Conservation (phyloP, 2,329 filamentous ascomycete genomes). For the Aspergillus jensenii region DNA sequence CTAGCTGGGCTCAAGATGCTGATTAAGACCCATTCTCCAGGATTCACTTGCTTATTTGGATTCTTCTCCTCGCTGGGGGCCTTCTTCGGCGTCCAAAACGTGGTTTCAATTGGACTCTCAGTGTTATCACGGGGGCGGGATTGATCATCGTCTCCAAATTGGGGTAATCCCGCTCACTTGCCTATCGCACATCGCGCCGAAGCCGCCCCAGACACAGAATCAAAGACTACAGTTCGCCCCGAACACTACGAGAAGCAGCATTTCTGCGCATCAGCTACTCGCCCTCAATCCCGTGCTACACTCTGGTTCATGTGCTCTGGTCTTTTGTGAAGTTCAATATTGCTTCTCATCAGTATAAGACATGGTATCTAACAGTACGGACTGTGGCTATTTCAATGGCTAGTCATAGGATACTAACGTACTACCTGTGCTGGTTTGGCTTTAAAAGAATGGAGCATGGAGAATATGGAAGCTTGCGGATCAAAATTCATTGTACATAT, state of each 20-base stretch:
- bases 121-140: background rate
- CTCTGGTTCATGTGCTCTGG: background rate
- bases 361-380: background rate
- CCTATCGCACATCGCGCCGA: background rate
- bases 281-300: background rate
- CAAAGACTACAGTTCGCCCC: background rate
- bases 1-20: no score
- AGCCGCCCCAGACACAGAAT: background rate
- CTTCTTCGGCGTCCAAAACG: no score
- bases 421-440: background rate
- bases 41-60: background rate
- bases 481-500: slow-evolving; percentile 13
- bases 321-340: background rate
- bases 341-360: background rate
- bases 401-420: background rate
- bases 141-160: background rate
- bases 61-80: background rate
- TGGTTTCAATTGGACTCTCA: background rate
- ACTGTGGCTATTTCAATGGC: background rate
- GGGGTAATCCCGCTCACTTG: background rate
- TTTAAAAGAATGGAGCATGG: background rate
- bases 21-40: background rate
- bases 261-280: background rate
- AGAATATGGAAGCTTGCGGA: background rate
- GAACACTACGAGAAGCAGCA: background rate